Conservation (phyloP, 352 stramenopile genomes). For the Phytophthora sp. region DNA sequence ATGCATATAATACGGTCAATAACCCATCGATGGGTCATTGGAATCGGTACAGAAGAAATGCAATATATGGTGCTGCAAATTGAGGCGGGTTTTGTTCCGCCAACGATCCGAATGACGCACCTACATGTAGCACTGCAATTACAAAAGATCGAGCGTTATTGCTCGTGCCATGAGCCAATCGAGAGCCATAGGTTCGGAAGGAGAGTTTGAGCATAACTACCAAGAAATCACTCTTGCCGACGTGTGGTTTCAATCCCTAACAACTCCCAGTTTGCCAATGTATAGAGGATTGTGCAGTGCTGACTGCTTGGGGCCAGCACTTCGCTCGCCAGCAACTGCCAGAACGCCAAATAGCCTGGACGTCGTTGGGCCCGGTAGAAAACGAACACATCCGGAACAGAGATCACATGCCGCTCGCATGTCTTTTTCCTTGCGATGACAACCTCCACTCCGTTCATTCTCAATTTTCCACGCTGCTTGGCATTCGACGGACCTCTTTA, state of each 20-base stretch:
- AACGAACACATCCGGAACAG: background rate
- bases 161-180: conserved; percentile 1
- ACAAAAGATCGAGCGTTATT: background rate
- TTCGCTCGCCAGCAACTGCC: background rate
- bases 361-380: background rate
- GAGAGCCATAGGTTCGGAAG: background rate
- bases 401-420: background rate
- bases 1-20: no score
- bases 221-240: background rate
- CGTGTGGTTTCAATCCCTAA: background rate
- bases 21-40: no score
- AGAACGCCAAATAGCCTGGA: background rate
- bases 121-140: no score
- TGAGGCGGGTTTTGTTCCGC: no score
- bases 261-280: no score
- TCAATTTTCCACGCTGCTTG: conserved; percentile 1
- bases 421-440: background rate
- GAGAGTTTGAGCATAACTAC: background rate
- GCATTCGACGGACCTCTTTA: background rate
- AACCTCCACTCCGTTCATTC: background rate
- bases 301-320: background rate
- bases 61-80: no score
- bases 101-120: no score
- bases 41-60: no score
- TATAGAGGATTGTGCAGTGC: no score